A percentile compares a stretch with the other conserved stretches of the same genome.
phyloP scores from a whole-genome alignment of 2,329 filamentous ascomycete species.

The Penicillium brevicompactum region DNA sequence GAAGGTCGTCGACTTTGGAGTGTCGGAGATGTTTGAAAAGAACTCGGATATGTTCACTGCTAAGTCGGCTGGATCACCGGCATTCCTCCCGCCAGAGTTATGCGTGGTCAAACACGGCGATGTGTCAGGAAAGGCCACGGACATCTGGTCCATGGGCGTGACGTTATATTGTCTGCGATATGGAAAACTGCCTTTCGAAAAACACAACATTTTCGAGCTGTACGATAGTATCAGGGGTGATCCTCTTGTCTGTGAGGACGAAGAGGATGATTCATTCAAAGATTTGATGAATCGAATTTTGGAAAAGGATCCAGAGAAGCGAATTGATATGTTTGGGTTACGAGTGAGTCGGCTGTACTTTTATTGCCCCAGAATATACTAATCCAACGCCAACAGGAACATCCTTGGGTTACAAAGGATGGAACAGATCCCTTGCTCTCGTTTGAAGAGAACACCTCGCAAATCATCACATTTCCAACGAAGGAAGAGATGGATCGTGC shows the following conservation, averaged over 20 bases:
- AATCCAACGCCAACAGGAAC: conserved; percentile 59
- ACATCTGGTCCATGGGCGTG: conserved; percentile 98
- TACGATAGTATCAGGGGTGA: conserved; percentile 85
- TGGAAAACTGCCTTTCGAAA: conserved; percentile 83
- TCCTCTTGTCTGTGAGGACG: conserved; percentile 61
- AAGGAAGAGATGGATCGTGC: conserved; percentile 88
- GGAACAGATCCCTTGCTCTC: conserved; percentile 78
- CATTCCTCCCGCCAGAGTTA: conserved; percentile 90
- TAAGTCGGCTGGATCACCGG: conserved; percentile 92
- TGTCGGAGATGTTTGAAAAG: conserved; percentile 97
- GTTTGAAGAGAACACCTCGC: conserved; percentile 80
- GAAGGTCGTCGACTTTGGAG: conserved; percentile 98
- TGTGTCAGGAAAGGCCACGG: conserved; percentile 84
- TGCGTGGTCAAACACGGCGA: conserved; percentile 84
- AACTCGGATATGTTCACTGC: conserved; percentile 82
- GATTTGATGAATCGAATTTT: conserved; percentile 75
- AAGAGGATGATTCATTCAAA: conserved; percentile 67
- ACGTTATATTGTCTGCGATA: conserved; percentile 92
- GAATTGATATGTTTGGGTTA: conserved; percentile 80
- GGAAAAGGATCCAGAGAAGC: conserved; percentile 79
- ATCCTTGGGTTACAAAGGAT: conserved; percentile 87
- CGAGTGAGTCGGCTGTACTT: conserved; percentile 62
- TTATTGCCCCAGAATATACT: conserved; percentile 5
- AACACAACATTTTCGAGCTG: conserved; percentile 76
- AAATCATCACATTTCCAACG: conserved; percentile 79